Base-by-base conservation (phyloP, 768 basidiomycete species). In the Pulveroboletus sp. region DNA sequence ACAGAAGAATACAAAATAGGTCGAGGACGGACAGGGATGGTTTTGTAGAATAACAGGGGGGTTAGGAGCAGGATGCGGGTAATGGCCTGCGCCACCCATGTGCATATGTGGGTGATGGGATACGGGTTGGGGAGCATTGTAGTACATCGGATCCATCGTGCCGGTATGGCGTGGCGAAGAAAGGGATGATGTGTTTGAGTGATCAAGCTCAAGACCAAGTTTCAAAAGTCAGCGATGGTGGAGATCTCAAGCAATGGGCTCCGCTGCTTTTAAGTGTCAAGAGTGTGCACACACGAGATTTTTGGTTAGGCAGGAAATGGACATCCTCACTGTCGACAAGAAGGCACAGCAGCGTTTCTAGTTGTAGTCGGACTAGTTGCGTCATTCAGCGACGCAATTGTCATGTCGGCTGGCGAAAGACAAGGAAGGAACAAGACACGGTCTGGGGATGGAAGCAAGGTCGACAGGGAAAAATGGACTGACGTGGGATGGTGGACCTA, bases 21-120 rank as follows among this genome's bases (percentile, higher is more conserved):
- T 14, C n/a, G 26, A 49, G 10, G 38, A 58, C 61, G 39, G n/a
- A 62, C 62, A 19, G 17, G 43, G 2, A 19, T 31, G 41, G 14
- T 42, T 11, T n/a, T 38, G 32, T 11, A 29, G 27, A 16, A 11
- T 19, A 13, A 3, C 17, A 20, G 14, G n/a, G 9, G 38, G 14
- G 22, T 53, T 39, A 14, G 55, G 36, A n/a, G 50, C 39, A 29
- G 42, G 27, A 34, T 24, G 10, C 24, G 47, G 12, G n/a, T 49
- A 23, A 14, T 22, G 39, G 13, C 8, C 2, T 6, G 17, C 22
- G n/a, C 6, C 13, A 27, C 27, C 6, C 26, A 16, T 14, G 23
- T 35, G 57, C 45, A 38, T 19, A 19, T 45, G 52, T 37, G 24
- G 45, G 36, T 42, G 12, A 16, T 6, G 19, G 8, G n/a, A 42